Base-by-base conservation (phyloP, 1,139 yeast genomes). In the Meyerozyma carpophila region DNA sequence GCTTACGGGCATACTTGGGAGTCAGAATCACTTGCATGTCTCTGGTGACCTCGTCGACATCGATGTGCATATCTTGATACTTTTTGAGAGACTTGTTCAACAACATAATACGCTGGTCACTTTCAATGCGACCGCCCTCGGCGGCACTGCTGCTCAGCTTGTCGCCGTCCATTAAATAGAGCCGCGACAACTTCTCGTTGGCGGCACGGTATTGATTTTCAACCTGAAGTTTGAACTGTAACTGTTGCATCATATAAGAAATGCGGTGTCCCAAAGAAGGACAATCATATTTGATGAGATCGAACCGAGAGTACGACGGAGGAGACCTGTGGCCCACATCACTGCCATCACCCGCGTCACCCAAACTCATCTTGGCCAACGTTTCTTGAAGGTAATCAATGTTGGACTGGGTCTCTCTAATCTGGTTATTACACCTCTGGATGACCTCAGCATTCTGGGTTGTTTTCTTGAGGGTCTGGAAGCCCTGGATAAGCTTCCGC, bases 181-280 rank as follows among this genome's bases (percentile, higher is more conserved):
- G 77, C 53, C 83, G 88, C 26, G 87, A 82, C 61, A 93, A 79
- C 61, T 91, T 93, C 52, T 88, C 94, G 53, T 90, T 90, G 13
- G 98, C 98, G 50, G 84, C 94, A 54, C 84, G 82, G 65, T 91
- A 93, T 65, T 93, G 95, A 56, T 87, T 82, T 63, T 93, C 98
- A 36, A 93, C 95, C 58, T 91, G 94, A 42, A 91, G 73, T 63
- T 93, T 93, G 64, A 91, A 90, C 59, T 90, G 96, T 45, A 93
- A 73, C 62, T 90, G 95, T 64, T 90, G 97, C 45, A 93, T 75
- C 98, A 93, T 91, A 56, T 87, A 84, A 63, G 89, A 96, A 56
- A 93, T 93, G 51, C 94, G 80, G 56, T 93, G 96, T n/a, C 97
- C 96, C 54, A 93, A 70, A 1, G 95, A 87, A 1, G 97, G 96